Base-by-base conservation (phyloP, 106 monocot genomes). In the Dioscorea dumetorum region DNA sequence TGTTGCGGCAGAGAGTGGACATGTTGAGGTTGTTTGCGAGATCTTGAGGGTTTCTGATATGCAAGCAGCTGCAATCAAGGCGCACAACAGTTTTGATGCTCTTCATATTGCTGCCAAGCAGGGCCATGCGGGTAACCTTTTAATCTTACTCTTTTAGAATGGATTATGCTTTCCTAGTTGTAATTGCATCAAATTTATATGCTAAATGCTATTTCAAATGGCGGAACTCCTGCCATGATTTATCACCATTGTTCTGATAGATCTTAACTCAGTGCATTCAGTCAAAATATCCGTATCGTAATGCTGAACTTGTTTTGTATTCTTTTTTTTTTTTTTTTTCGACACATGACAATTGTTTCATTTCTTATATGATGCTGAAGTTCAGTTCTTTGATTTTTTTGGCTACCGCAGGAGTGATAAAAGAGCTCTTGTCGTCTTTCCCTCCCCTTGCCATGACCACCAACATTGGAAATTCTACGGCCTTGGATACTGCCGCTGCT, bases 401-500 rank as follows among this genome's bases (percentile, higher is more conserved):
- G 54, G 5, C 9, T 5, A 60, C 73, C 77, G 67, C 84, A 94
- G 94, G 74, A 34, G 81, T 94, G 7, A 60, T 88, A 67, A 88
- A 79, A 54, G 85, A 80, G 57, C 74, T 95, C 22, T 66, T 88
- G 57, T 50, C 65, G 9, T 67, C 57, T 57, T 83, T 88, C 60
- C 85, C 88, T 12, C 67, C 80, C 24, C 60, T 95, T 12, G 80
- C 94, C 18, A 88, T 95, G 85, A 95, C 94, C 10, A 84, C 82
- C 31, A 80, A 79, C 62, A 85, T 77, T 12, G 60, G 77, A 67
- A 95, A 95, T 78, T 73, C 85, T 56, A 95, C 94, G 8, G 88
- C 94, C 22, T 56, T 95, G 50, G 83, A 95, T 58, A 88, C 91
- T 22, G 94, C 94, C 41, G 87, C 91, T 16, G 88, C 81, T 20